Conservation (phyloP, 2,329 filamentous ascomycete genomes). For the Acrodontium crateriforme region DNA sequence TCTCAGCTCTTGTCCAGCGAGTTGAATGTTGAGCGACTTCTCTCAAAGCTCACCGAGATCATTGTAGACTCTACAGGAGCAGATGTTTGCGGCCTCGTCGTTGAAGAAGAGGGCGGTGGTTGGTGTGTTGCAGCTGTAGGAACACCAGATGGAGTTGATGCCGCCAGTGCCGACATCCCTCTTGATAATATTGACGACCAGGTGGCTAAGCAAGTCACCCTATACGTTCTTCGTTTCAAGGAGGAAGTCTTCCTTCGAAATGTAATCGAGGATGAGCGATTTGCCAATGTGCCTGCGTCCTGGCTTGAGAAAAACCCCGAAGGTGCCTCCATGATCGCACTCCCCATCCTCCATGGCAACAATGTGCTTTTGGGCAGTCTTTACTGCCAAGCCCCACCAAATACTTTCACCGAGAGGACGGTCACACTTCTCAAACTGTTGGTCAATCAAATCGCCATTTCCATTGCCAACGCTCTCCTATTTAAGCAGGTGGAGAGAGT, state of each 20-base stretch:
- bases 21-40: constrained; percentile 57
- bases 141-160: constrained; percentile 55
- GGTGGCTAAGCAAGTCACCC: constrained; percentile 62
- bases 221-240: constrained; percentile 64
- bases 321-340: constrained; percentile 64
- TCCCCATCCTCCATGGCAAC: constrained; percentile 61
- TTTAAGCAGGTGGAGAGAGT: constrained; percentile 61
- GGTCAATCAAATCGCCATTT: constrained; percentile 62
- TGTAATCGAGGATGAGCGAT: constrained; percentile 60
- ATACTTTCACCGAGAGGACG: constrained; percentile 60
- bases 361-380: constrained; percentile 59
- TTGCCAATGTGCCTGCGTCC: constrained; percentile 57
- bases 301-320: constrained; percentile 56
- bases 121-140: constrained; percentile 67
- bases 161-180: constrained; percentile 52
- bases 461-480: constrained; percentile 48
- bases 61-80: constrained; percentile 67
- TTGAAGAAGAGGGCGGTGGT: constrained; percentile 49
- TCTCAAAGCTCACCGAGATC: constrained; percentile 71
- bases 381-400: constrained; percentile 61
- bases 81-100: constrained; percentile 58
- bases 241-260: constrained; percentile 64
- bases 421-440: constrained; percentile 46
- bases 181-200: constrained; percentile 49
- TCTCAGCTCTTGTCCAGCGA: constrained; percentile 71